phyloP scores from a whole-genome alignment of 495 filamentous ascomycete genomes.

The Aspergillus carlsbadensis region DNA sequence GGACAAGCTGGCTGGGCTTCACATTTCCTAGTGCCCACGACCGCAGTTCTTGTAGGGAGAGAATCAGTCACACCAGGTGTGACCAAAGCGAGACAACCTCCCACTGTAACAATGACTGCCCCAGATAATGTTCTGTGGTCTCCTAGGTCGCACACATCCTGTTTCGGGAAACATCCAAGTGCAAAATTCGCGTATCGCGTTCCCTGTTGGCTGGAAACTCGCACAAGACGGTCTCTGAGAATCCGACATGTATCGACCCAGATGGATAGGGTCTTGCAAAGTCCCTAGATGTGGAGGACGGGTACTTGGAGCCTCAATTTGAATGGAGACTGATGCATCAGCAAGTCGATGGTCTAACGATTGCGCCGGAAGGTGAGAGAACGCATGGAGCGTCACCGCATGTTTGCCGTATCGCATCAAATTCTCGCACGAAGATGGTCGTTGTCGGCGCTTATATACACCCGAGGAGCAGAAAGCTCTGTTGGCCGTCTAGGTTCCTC shows the following conservation, averaged over 20 bases:
- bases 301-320: slow-evolving; percentile 8
- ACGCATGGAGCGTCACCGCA: not conserved
- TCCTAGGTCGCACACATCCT: slow-evolving; percentile 2
- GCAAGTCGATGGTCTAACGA: not conserved
- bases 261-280: slow-evolving; percentile 2
- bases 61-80: slow-evolving; percentile 6
- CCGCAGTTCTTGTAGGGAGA: not conserved
- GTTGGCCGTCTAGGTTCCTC: slow-evolving; percentile 6
- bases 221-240: not conserved
- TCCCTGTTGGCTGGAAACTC: slow-evolving; percentile 5
- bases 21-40: not conserved
- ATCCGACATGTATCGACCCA: not conserved
- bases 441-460: not conserved
- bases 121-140: not conserved
- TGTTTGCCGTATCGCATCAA: not conserved
- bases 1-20: not conserved
- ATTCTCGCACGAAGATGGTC: not conserved
- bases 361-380: not conserved
- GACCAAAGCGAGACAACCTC: not conserved
- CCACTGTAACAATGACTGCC: not conserved
- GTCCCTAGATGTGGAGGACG: not conserved
- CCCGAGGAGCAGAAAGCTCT: not conserved
- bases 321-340: slow-evolving; percentile 3
- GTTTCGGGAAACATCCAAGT: not conserved
- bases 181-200: not conserved